Conservation (phyloP, 345 rosid genomes). For the Gossypium bickii region DNA sequence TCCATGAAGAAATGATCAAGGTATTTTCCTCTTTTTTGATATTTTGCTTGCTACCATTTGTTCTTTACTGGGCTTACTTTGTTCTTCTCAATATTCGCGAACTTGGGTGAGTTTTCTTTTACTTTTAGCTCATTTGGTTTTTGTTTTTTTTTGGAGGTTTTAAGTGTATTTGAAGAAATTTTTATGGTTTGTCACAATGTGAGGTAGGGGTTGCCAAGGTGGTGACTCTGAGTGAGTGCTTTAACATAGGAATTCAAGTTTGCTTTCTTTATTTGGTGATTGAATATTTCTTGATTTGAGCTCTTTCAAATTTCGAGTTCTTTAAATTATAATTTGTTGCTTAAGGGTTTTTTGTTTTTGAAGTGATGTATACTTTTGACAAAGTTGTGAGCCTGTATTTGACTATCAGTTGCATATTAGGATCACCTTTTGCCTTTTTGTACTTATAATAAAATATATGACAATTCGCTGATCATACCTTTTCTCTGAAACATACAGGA, state of each 20-base stretch:
- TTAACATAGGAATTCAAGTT: not conserved
- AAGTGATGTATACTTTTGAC: not conserved
- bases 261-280: not conserved
- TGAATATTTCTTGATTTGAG: not conserved
- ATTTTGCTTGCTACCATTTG: not conserved
- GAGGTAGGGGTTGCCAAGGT: not conserved
- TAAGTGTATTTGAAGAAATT: constrained; percentile 2
- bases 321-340: constrained; percentile 2
- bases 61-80: not conserved
- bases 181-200: not conserved
- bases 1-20: constrained; percentile 98
- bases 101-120: not conserved
- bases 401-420: not conserved
- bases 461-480: constrained; percentile 14
- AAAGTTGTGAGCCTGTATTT: not conserved
- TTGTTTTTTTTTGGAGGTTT: not conserved
- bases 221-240: not conserved
- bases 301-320: not conserved
- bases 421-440: not conserved
- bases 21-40: constrained; percentile 20
- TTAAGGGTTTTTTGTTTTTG: not conserved
- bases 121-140: not conserved
- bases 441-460: not conserved
- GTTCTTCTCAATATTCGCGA: not conserved
- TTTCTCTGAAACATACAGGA: constrained; percentile 47